Percentiles rank a stretch among this genome's conserved stretches.
Conservation (phyloP, 2,329 filamentous ascomycete species). For the Colletotrichum salicis region DNA sequence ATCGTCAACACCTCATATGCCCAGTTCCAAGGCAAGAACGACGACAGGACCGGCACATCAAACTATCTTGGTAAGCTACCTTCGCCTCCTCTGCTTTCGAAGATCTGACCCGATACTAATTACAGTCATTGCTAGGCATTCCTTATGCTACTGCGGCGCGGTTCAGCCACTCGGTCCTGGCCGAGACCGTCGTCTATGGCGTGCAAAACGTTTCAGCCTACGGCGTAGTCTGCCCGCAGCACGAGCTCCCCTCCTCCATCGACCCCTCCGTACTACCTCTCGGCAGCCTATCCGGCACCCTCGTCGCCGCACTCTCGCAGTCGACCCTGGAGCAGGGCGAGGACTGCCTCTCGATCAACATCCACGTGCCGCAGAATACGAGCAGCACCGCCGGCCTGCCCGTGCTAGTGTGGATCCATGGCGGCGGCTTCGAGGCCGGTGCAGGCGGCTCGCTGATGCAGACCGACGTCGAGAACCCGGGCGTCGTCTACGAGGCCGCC, state of each 20-base stretch:
- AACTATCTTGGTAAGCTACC: too few species aligned
- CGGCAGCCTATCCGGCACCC: background rate
- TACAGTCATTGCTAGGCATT: too few species aligned
- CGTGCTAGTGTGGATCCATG: conserved; percentile 19
- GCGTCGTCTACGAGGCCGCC: background rate
- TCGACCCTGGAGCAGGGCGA: background rate
- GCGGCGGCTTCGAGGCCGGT: conserved; percentile 32
- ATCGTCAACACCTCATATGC: too few species aligned
- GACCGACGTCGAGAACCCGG: background rate
- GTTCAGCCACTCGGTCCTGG: too few species aligned
- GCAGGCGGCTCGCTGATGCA: background rate
- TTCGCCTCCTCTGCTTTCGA: too few species aligned
- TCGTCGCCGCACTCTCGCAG: background rate
- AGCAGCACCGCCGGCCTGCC: conserved; percentile 1
- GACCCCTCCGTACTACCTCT: background rate
- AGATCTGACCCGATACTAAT: too few species aligned
- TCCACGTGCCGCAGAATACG: background rate
- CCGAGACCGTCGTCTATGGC: background rate
- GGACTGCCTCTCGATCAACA: conserved; percentile 9
- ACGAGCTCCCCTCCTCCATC: conserved; percentile 8
- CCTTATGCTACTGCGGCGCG: too few species aligned
- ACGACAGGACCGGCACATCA: too few species aligned
- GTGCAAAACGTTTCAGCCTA: conserved; percentile 10
- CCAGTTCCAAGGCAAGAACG: too few species aligned
- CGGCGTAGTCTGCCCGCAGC: conserved; percentile 7